Percentiles rank a stretch among this genome's conserved stretches.
phyloP scores from a whole-genome alignment of 129 eudicot species.

The Heracleum sosnowskyi region DNA sequence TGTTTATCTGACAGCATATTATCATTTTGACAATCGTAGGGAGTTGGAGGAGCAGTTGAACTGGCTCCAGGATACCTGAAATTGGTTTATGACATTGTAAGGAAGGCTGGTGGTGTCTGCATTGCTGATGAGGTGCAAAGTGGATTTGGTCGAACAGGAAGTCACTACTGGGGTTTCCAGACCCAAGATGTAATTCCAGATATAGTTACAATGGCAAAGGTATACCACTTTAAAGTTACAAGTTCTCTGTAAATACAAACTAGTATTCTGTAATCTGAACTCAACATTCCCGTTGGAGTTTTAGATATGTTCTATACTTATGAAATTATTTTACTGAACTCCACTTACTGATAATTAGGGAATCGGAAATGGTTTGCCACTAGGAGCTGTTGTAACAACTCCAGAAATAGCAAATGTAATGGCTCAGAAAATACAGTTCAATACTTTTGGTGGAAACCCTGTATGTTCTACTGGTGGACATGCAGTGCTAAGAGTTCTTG shows the following conservation, averaged over 20 bases:
- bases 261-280: background rate
- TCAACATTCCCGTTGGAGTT: background rate
- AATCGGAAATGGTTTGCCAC: conserved; percentile 92
- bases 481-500: conserved; percentile 85
- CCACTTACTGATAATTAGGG: conserved; percentile 43
- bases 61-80: conserved; percentile 92
- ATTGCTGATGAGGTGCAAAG: conserved; percentile 99
- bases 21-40: conserved; percentile 36
- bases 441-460: conserved; percentile 98
- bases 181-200: conserved; percentile 88
- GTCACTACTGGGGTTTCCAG: conserved; percentile 98
- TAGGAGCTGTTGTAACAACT: conserved; percentile 97
- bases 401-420: conserved; percentile 91
- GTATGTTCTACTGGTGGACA: conserved; percentile 99
- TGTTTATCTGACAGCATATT: conserved; percentile 5
- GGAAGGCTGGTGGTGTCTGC: conserved; percentile 92
- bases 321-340: background rate
- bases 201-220: conserved; percentile 99
- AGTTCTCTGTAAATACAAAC: background rate
- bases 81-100: conserved; percentile 70
- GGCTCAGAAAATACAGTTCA: conserved; percentile 92
- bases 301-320: background rate
- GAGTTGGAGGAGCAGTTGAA: conserved; percentile 98
- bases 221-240: conserved; percentile 9
- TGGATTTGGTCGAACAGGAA: conserved; percentile 95